Base-by-base conservation (phyloP, 768 basidiomycete species). In the Heimioporus sp. region DNA sequence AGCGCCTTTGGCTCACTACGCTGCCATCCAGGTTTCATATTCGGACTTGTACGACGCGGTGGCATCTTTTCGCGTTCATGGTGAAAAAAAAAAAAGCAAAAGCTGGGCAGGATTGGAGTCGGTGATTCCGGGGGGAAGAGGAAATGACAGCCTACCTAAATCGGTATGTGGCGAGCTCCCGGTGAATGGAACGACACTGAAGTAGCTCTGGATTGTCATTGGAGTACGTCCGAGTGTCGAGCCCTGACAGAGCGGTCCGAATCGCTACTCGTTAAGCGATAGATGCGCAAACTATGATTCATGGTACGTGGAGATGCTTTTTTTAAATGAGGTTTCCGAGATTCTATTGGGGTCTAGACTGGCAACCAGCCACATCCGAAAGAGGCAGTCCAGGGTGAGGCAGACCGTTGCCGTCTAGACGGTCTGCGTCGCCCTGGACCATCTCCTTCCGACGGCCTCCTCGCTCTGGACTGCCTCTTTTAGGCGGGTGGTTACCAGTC, bases 1-100 rank as follows among this genome's bases (percentile, higher is more conserved):
- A 41, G 76, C 72, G 30, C 83, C 86, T 0, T 88, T 86, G 86
- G 73, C 87, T 10, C 87, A 89, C 64, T 90, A 89, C 61, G 76
- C 89, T 1, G 87, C 87, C 3, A 72, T 89, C 4, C 79, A 83
- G 56, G 53, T 85, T 0, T 83, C 86, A 55, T 76, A 86, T 11
- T 75, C 79, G 0, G 87, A 90, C 64, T 65, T 91, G 5, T 79
- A 87, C 63, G 90, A 91, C 57, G 72, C 82, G 4, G 73, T 88
- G 41, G 68, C 82, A 2, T 92, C 92, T 73, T 90, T 90, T 70
- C 80, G 82, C 0, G 80, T 73, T 0, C 86, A 89, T 55, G 86
- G 89, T 47, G 77, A 72, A 1, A 1, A 62, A 64, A 39, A 76
- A 73, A 49, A 86, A 88, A 34, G 87, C 83, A 0, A 49, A 64